Evolutionary conservation across 306 rosid species (phyloP).

Genomic region (Acacia acuminata): DNA sequence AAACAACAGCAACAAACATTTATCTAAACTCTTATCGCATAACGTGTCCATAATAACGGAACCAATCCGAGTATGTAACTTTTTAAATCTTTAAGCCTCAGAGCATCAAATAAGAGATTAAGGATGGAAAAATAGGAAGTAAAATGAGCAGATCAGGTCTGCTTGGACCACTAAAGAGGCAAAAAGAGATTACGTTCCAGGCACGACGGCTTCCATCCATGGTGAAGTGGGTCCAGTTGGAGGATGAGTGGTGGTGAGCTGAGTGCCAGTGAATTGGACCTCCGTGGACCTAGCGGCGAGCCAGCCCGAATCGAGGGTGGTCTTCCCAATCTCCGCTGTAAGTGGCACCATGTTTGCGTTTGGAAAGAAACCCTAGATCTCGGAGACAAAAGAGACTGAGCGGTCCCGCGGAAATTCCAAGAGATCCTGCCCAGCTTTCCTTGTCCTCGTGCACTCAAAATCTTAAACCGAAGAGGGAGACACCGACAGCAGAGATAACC

Average conservation of each 20-base stretch:
- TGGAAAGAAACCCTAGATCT: slow-evolving; percentile 14
- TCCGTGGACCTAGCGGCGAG: slow-evolving; percentile 81
- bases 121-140: background rate
- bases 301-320: slow-evolving; percentile 72
- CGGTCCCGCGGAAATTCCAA: background rate
- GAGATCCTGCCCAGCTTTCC: background rate
- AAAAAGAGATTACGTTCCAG: slow-evolving; percentile 80
- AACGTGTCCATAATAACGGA: background rate
- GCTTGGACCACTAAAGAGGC: background rate
- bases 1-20: background rate
- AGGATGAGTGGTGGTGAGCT: slow-evolving; percentile 84
- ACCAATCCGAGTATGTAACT: background rate
- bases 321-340: slow-evolving; percentile 50
- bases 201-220: slow-evolving; percentile 85
- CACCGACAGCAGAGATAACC: background rate
- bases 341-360: background rate
- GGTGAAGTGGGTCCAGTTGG: slow-evolving; percentile 67
- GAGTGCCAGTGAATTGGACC: slow-evolving; percentile 62
- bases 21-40: background rate
- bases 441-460: background rate
- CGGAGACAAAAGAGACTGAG: background rate
- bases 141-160: background rate
- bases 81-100: background rate
- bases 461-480: background rate
- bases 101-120: background rate